Percentiles rank a stretch among this genome's conserved stretches.
phyloP scores from a whole-genome alignment of 257 asterid species.

The Anisodus tanguticus region DNA sequence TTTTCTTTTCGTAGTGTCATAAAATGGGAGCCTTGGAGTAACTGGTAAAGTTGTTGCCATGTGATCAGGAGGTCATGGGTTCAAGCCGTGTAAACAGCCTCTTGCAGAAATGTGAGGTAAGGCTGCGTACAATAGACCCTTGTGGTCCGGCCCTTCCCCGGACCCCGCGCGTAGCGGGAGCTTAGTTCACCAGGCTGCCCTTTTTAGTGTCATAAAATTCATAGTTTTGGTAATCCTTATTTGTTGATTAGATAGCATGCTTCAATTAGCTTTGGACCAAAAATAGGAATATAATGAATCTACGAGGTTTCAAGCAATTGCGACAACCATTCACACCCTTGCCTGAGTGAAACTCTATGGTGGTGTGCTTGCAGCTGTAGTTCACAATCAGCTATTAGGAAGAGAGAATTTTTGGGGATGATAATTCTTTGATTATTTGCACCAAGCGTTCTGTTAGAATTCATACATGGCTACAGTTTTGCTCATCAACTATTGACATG shows the following conservation, averaged over 20 bases:
- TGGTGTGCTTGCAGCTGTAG: conserved; percentile 23
- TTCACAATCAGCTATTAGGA: conserved; percentile 15
- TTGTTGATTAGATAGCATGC: conserved; percentile 13
- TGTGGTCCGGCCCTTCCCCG: no score
- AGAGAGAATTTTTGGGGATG: conserved; percentile 8
- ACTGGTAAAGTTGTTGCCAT: no score
- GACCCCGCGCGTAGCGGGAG: no score
- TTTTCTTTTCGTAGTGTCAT: background rate
- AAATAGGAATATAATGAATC: background rate
- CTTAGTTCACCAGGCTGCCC: no score
- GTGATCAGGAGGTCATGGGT: no score
- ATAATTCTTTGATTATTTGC: background rate
- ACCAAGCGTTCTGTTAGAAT: background rate
- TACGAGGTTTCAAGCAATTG: conserved; percentile 16
- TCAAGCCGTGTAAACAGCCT: no score
- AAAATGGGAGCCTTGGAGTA: no score
- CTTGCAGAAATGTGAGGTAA: no score
- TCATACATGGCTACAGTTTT: background rate
- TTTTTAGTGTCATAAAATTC: background rate
- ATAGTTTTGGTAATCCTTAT: conserved; percentile 17
- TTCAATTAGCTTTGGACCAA: conserved; percentile 8
- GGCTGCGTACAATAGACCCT: no score
- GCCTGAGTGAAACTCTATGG: background rate
- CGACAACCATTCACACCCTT: background rate
- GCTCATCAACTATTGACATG: conserved; percentile 21